phyloP scores from a whole-genome alignment of 2,329 filamentous ascomycete genomes.

The Diaporthe batatas region DNA sequence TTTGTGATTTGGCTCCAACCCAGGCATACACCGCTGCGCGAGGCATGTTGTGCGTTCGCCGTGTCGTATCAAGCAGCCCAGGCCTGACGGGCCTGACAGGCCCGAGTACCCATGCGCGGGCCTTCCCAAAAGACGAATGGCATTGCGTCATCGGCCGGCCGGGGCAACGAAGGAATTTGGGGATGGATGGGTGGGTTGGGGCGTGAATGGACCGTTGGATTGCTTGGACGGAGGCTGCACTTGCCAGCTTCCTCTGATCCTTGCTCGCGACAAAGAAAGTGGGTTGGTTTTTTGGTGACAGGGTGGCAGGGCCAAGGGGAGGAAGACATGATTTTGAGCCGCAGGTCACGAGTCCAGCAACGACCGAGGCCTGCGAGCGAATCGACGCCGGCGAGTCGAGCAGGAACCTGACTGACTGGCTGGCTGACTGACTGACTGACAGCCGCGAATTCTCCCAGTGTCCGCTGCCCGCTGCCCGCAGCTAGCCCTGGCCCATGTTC shows the following conservation, averaged over 20 bases:
- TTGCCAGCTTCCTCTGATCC: constrained; percentile 8
- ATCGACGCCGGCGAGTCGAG: constrained; percentile 17
- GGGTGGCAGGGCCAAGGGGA: neutral
- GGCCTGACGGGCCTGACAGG: neutral
- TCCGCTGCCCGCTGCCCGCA: neutral
- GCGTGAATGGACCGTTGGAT: neutral
- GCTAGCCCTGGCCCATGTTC: constrained; percentile 21
- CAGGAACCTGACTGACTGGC: no score
- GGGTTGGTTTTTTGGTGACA: constrained; percentile 1
- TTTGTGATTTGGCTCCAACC: neutral
- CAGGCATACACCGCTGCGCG: constrained; percentile 23
- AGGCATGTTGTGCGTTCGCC: constrained; percentile 24
- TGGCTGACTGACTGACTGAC: no score
- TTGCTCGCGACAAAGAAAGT: constrained; percentile 18
- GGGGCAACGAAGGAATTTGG: constrained; percentile 26
- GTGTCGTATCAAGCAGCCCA: constrained; percentile 20
- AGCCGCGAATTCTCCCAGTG: neutral
- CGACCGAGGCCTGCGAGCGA: constrained; percentile 6
- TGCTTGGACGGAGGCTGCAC: constrained; percentile 23
- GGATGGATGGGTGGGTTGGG: constrained; percentile 23
- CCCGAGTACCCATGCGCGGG: neutral
- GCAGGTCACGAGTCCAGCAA: constrained; percentile 21
- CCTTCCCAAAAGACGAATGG: constrained; percentile 5
- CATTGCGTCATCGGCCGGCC: constrained; percentile 40
- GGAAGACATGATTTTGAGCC: constrained; percentile 26